These are phyloP conservation scores for Pleurotus salmoneostramineus DNA, from an alignment of 768 basidiomycete genomes.

Conservation along the genomic window DNA sequence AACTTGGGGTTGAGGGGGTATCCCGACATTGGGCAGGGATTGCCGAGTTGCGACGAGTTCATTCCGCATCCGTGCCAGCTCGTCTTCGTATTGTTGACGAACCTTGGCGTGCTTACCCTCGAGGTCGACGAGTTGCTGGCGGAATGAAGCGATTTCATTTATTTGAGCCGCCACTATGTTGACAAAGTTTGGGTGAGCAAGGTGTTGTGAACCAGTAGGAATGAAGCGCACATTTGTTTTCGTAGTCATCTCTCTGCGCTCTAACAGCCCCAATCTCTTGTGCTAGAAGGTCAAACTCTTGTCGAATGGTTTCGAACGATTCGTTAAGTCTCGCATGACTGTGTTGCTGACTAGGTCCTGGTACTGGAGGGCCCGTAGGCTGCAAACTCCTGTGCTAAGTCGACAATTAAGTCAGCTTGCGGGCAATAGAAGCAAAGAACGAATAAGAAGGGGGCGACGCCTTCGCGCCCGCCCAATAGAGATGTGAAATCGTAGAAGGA, in stretches of 20 bases:
- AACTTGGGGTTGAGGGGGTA: slow-evolving; percentile 29
- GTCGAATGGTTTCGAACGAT: slow-evolving; percentile 74
- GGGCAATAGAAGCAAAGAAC: background rate
- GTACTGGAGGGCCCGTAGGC: slow-evolving; percentile 43
- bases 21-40: slow-evolving; percentile 13
- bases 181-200: background rate
- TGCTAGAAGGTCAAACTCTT: slow-evolving; percentile 78
- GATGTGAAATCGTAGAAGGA: background rate
- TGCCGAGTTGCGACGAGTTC: slow-evolving; percentile 58
- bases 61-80: slow-evolving; percentile 65
- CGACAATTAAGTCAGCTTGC: background rate
- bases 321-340: slow-evolving; percentile 59
- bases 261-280: slow-evolving; percentile 66
- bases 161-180: slow-evolving; percentile 72
- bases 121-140: slow-evolving; percentile 87
- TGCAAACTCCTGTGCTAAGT: slow-evolving; percentile 51
- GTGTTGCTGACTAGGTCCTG: slow-evolving; percentile 33
- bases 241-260: slow-evolving; percentile 84
- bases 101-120: slow-evolving; percentile 87
- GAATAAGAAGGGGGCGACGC: too few relatives aligned
- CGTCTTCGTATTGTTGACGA: slow-evolving; percentile 83
- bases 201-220: background rate
- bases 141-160: slow-evolving; percentile 85
- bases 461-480: background rate
- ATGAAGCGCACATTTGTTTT: slow-evolving; percentile 69